Conservation (phyloP, 139 green algal species). For the Chlorella vulgaris region DNA sequence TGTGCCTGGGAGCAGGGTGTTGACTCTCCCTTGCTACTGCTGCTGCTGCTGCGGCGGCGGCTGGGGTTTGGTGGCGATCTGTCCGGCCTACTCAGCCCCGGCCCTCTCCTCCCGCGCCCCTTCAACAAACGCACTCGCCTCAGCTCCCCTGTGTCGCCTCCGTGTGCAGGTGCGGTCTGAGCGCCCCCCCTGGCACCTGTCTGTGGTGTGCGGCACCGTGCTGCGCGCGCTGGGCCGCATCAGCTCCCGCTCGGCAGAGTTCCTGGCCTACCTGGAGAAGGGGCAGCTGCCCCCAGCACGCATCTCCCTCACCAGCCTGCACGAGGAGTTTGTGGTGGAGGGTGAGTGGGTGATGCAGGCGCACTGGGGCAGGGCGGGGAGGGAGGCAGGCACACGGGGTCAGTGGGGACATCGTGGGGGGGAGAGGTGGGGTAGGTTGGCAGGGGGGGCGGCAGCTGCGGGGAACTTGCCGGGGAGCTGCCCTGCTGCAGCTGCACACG, state of each 20-base stretch:
- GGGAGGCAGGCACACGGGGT: neutral
- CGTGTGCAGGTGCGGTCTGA: conserved; percentile 54
- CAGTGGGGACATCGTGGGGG: neutral
- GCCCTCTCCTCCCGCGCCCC: too few relatives aligned
- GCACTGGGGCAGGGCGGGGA: neutral
- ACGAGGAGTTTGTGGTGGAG: conserved; percentile 64
- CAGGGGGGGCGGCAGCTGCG: too few relatives aligned
- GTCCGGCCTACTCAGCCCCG: too few relatives aligned
- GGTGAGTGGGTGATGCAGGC: neutral
- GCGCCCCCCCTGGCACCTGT: conserved; percentile 88
- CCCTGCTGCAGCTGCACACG: too few relatives aligned
- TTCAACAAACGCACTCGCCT: too few relatives aligned
- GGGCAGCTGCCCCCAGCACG: conserved; percentile 90
- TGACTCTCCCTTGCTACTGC: too few relatives aligned
- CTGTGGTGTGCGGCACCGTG: conserved; percentile 83
- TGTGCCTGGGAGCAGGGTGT: neutral
- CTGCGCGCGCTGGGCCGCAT: conserved; percentile 63
- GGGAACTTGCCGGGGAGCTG: too few relatives aligned
- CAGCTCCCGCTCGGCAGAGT: conserved; percentile 75
- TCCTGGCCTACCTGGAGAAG: conserved; percentile 91
- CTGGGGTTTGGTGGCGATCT: too few relatives aligned
- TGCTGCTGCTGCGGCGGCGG: too few relatives aligned
- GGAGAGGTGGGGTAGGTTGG: too few relatives aligned
- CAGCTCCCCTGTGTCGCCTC: neutral
- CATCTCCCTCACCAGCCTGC: conserved; percentile 74